Evolutionary conservation across 73 alveolate genomes (phyloP).

Genomic region (Stentor coeruleus): DNA sequence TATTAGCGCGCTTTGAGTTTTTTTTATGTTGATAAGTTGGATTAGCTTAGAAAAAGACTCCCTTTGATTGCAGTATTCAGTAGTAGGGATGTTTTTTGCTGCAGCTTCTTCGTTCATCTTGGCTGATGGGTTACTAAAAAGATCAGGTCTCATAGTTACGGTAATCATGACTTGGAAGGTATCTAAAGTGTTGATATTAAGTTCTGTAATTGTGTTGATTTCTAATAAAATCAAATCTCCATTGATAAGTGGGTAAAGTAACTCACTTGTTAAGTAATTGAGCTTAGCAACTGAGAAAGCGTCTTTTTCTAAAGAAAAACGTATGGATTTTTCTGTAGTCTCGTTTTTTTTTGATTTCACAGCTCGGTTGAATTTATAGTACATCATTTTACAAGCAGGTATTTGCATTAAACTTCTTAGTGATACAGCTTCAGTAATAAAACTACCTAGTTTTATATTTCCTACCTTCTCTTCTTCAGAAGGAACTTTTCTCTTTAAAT

Average conservation of each 20-base stretch:
- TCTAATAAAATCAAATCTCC: neutral
- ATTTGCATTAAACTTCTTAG: neutral
- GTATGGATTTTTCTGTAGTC: neutral
- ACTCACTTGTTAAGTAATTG: neutral
- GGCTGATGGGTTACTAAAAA: neutral
- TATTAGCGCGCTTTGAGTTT: constrained; percentile 8
- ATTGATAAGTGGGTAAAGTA: neutral
- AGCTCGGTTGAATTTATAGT: neutral
- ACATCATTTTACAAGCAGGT: neutral
- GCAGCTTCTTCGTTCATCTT: neutral
- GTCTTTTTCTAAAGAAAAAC: neutral
- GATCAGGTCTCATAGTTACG: neutral
- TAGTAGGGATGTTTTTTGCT: neutral
- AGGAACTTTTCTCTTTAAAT: neutral
- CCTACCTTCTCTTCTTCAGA: neutral
- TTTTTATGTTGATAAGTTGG: neutral
- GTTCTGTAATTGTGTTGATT: neutral
- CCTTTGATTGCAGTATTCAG: neutral
- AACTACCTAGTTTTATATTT: neutral
- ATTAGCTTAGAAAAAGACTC: neutral
- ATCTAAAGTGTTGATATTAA: neutral
- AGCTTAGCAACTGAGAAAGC: constrained; percentile 1
- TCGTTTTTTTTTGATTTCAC: constrained; percentile 14
- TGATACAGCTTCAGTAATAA: neutral
- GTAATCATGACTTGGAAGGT: neutral